Conservation (phyloP, 129 eudicot genomes). For the Flaveria ramosissima region DNA sequence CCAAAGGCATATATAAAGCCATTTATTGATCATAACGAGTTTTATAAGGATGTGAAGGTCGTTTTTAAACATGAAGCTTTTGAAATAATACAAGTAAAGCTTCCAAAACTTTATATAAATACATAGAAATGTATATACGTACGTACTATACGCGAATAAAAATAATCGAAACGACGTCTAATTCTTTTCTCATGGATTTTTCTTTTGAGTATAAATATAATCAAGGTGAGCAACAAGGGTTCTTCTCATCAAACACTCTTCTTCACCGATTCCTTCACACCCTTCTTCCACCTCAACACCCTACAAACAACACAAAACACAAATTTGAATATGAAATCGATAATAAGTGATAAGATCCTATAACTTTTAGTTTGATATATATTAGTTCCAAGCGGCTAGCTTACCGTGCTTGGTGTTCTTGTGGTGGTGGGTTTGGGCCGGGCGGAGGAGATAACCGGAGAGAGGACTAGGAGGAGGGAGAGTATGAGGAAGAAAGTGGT, state of each 20-base stretch:
- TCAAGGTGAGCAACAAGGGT: constrained; percentile 69
- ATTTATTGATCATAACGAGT: constrained; percentile 10
- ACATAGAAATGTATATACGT: not conserved
- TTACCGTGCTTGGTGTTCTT: constrained; percentile 35
- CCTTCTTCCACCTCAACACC: constrained; percentile 39
- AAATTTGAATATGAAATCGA: not conserved
- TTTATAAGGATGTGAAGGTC: not conserved
- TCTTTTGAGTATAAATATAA: constrained; percentile 60
- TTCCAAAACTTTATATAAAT: not conserved
- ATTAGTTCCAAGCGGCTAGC: not conserved
- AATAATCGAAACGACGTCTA: not conserved
- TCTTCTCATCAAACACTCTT: constrained; percentile 61
- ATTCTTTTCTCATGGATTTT: constrained; percentile 35
- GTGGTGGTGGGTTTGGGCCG: constrained; percentile 37
- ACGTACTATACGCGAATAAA: not conserved
- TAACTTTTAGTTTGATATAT: not conserved
- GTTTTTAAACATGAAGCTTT: not conserved
- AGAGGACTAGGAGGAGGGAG: constrained; percentile 30
- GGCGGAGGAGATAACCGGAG: constrained; percentile 23
- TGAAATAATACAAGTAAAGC: constrained; percentile 16
- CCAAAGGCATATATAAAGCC: not conserved
- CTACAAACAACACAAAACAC: constrained; percentile 25
- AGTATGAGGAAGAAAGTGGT: constrained; percentile 32
- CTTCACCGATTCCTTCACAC: constrained; percentile 48
- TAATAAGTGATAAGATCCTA: not conserved